Base-by-base conservation (phyloP, 202 grass and related monocot genomes). In the Panicum hallii region DNA sequence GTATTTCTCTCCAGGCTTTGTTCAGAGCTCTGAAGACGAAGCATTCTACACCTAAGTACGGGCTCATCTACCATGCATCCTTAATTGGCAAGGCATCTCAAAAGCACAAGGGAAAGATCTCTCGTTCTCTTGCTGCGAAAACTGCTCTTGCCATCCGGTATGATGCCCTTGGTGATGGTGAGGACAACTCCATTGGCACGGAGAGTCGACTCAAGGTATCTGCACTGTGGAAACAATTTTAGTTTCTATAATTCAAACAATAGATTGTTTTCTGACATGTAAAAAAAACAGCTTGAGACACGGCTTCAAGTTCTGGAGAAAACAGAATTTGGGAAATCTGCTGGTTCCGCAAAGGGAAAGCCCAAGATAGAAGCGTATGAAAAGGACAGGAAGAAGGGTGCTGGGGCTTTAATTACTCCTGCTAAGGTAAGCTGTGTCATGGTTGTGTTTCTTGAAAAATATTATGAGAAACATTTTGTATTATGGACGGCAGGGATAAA, bases 11-110 rank as follows among this genome's bases (percentile, higher is more conserved):
- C 49, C 80, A 94, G 84, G 94, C 94, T 26, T 91, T 97, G 53
- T 94, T 97, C 72, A 92, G 92, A 92, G 92, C 90, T 83, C 80
- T 97, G 61, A 97, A 94, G 90, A 83, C 92, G 15, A 97, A 97
- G 66, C 94, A 94, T 50, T 60, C 94, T 72, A 97, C 94, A 22
- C 94, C 94, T 32, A 97, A 97, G 63, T 97, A 97, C 83, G 92
- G 90, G 20, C 88, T 95, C 72, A 95, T 95, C 79, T 99, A 90
- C n/a, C 93, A 94, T 86, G 96, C 93, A 72, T 95, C 96, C n/a
- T 85, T 91, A 83, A 91, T 98, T 77, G 93, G 96, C 58, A 86
- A 94, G 75, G 96, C 93, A 3, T 79, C 91, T 78, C 93, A 82
- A 73, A 95, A 92, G 34, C 74, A 94, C 63, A 95, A 95, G 73